phyloP scores from a whole-genome alignment of 129 eudicot species.

The Flaveria bidentis region DNA sequence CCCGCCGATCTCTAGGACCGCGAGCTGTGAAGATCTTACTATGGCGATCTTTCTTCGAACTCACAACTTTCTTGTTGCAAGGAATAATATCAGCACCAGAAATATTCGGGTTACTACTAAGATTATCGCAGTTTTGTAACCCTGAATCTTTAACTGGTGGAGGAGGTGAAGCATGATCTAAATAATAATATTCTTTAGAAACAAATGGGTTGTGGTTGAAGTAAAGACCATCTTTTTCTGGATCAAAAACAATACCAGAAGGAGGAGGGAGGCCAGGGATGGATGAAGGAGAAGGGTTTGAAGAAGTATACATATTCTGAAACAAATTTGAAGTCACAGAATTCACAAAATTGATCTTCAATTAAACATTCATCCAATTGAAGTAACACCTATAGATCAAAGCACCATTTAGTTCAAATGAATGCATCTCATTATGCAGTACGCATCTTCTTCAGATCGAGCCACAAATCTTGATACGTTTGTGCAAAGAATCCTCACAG shows the following conservation, averaged over 20 bases:
- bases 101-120: constrained; percentile 16
- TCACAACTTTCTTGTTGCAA: constrained; percentile 23
- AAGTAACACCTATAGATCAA: neutral
- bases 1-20: constrained; percentile 87
- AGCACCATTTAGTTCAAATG: neutral
- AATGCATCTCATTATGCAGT: constrained; percentile 18
- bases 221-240: constrained; percentile 31
- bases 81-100: constrained; percentile 25
- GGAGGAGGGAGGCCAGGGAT: constrained; percentile 35
- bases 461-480: constrained; percentile 9
- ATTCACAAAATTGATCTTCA: neutral
- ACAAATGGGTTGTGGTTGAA: constrained; percentile 30
- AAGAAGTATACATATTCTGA: constrained; percentile 33
- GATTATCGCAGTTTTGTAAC: constrained; percentile 6
- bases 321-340: neutral
- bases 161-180: constrained; percentile 19
- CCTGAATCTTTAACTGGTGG: constrained; percentile 16
- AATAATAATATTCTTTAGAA: constrained; percentile 27
- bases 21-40: constrained; percentile 76
- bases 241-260: constrained; percentile 9
- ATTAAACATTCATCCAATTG: constrained; percentile 23
- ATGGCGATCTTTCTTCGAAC: constrained; percentile 60
- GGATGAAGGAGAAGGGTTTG: constrained; percentile 44
- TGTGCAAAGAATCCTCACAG: neutral
- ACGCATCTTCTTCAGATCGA: constrained; percentile 24